These are phyloP conservation scores for Ogataea glucozyma DNA, from an alignment of 805 yeast species.

Conservation along the genomic window DNA sequence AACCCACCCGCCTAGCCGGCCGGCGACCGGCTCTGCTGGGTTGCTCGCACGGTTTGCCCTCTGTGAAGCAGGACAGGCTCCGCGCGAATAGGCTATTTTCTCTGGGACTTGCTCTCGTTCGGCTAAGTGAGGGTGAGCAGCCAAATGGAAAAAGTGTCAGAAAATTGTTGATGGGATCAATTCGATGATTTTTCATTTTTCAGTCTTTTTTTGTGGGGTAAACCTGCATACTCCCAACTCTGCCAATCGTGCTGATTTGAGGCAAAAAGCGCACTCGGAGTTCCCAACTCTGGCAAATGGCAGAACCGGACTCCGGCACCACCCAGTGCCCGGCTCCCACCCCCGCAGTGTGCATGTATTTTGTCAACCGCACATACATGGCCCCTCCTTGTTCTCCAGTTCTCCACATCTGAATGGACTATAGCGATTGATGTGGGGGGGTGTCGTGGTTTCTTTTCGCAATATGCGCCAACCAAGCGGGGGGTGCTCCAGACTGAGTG, in stretches of 20 bases:
- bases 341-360: conserved; percentile 4
- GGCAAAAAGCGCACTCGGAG: neutral
- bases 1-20: too few species aligned
- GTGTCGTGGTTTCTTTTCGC: neutral
- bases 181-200: too few species aligned
- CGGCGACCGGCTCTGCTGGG: too few species aligned
- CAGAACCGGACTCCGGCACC: too few species aligned
- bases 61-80: too few species aligned
- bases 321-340: too few species aligned
- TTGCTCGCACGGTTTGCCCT: neutral
- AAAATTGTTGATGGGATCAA: too few species aligned
- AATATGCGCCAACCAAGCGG: conserved; percentile 2
- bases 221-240: neutral
- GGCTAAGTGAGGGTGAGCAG: conserved; percentile 5
- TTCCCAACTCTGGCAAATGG: too few species aligned
- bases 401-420: conserved; percentile 1
- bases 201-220: neutral
- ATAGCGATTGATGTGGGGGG: neutral
- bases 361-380: neutral
- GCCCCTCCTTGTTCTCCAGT: conserved; percentile 5
- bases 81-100: conserved; percentile 2
- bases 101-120: neutral
- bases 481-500: neutral
- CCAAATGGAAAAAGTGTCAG: neutral
- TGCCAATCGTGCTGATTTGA: neutral